Evolutionary conservation across 1,284 basidiomycete species (phyloP), one percentile per base, ranked within the genome.

Genomic region (Phellinidium pouzarii): DNA sequence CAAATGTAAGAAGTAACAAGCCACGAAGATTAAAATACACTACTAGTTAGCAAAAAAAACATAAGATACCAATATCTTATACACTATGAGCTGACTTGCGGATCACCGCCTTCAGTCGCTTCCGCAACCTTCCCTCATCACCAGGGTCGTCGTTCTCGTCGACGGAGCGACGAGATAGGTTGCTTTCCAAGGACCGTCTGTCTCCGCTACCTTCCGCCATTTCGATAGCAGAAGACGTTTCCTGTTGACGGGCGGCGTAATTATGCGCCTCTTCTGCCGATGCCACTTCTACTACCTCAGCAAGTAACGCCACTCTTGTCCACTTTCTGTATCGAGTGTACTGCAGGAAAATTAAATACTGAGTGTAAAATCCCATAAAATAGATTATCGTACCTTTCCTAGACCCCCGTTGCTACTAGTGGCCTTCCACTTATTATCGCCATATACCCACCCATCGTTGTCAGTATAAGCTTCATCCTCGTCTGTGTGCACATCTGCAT

Each of bases 381-480:
- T 64, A 17, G 3, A 46, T 20, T 34, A 14, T 17, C 71, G 58
- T 50, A 79, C 78, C 73, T 92, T 92, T 61, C 94, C 90, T 68
- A 95, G 80, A 1, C 92, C 91, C 42, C 87, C 88, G 61, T 84
- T 87, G 49, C 73, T 73, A 55, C 79, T 83, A 56, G 81, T 76
- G 48, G 75, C 79, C 62, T 96, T 94, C 94, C 94, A 97, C 64
- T 95, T 94, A 68, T 97, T 97, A 63, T 95, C 94, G 2, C 86
- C 89, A 65, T 94, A 96, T 27, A 94, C 79, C 94, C 94, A 96
- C 0, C 94, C 94, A 54, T 95, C 91, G 1, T 74, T 64, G 65
- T 97, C 94, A 0, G 93, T 95, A 43, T 72, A 68, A 41, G 77
- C 68, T 27, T 75, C 76, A 38, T 72, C 71, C 12, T 66, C 65